A percentile compares a stretch with the other conserved stretches of the same genome.
Conservation (phyloP, 306 rosid species). For the Medicago ruthenica region DNA sequence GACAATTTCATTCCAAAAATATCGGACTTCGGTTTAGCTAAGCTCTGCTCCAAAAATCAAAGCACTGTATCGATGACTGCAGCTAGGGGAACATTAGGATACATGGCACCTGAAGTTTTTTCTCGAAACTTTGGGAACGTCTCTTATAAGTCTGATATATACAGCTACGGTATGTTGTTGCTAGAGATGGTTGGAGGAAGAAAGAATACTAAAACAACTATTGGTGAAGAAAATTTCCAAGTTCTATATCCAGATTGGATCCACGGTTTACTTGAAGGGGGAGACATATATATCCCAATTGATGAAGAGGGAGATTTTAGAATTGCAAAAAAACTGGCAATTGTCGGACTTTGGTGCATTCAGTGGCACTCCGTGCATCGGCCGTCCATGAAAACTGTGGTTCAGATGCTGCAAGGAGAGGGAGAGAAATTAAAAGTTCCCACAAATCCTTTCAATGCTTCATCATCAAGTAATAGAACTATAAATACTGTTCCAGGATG, state of each 20-base stretch:
- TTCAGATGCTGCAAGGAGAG: conserved; percentile 17
- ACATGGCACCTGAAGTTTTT: conserved; percentile 30
- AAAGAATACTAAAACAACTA: background rate
- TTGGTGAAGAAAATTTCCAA: background rate
- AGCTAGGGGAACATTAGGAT: conserved; percentile 25
- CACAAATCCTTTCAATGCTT: background rate
- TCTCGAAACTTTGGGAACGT: conserved; percentile 19
- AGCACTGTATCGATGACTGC: conserved; percentile 13
- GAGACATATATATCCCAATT: background rate
- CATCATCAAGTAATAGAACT: background rate
- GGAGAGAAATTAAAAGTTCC: conserved; percentile 20
- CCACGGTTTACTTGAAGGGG: conserved; percentile 11
- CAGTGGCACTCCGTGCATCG: conserved; percentile 15
- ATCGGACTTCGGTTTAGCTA: conserved; percentile 10
- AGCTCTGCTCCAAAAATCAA: conserved; percentile 8
- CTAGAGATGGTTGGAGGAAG: conserved; percentile 24
- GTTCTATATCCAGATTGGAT: conserved; percentile 31
- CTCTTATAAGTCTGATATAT: conserved; percentile 32
- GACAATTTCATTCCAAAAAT: conserved; percentile 19
- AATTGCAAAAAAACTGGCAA: conserved; percentile 11
- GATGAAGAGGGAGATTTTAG: conserved; percentile 4
- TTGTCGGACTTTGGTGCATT: conserved; percentile 22
- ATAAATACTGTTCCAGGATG: background rate
- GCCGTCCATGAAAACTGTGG: background rate
- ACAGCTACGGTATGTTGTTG: conserved; percentile 11